Percentiles rank a stretch among this genome's conserved stretches.
Conservation (phyloP, 495 filamentous ascomycete genomes). For the Aspergillus nidulans region DNA sequence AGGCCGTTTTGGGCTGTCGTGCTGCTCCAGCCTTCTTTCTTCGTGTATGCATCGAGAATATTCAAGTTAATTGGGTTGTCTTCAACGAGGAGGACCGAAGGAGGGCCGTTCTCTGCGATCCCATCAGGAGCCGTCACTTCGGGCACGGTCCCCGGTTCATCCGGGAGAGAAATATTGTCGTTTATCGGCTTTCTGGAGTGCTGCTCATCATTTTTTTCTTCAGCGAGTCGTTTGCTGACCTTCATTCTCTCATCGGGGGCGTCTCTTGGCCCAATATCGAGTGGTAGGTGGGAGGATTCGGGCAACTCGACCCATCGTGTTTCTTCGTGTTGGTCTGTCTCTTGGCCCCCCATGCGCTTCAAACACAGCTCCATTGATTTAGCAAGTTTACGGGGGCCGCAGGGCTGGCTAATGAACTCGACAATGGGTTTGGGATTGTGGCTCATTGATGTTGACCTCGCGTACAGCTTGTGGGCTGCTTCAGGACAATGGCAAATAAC, state of each 20-base stretch:
- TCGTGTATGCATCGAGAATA: constrained; percentile 32
- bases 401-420: constrained; percentile 33
- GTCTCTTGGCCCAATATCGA: constrained; percentile 15
- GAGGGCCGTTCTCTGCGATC: not conserved
- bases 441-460: constrained; percentile 5
- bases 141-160: no score
- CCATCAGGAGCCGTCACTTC: not conserved
- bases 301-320: constrained; percentile 28
- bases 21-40: constrained; percentile 28
- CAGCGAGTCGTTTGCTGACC: constrained; percentile 20
- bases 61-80: constrained; percentile 38
- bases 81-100: constrained; percentile 30
- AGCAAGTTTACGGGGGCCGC: constrained; percentile 27
- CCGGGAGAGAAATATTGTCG: not conserved
- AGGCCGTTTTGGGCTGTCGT: constrained; percentile 45
- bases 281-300: constrained; percentile 16
- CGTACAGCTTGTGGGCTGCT: constrained; percentile 26
- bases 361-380: constrained; percentile 23
- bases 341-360: constrained; percentile 13
- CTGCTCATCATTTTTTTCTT: constrained; percentile 12
- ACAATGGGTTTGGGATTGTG: constrained; percentile 5
- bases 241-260: constrained; percentile 17
- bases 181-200: not conserved
- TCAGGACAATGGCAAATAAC: constrained; percentile 30
- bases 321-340: not conserved